These are phyloP conservation scores for Aspergillus pseudotamarii DNA, from an alignment of 2,329 filamentous ascomycete genomes.

Conservation along the genomic window DNA sequence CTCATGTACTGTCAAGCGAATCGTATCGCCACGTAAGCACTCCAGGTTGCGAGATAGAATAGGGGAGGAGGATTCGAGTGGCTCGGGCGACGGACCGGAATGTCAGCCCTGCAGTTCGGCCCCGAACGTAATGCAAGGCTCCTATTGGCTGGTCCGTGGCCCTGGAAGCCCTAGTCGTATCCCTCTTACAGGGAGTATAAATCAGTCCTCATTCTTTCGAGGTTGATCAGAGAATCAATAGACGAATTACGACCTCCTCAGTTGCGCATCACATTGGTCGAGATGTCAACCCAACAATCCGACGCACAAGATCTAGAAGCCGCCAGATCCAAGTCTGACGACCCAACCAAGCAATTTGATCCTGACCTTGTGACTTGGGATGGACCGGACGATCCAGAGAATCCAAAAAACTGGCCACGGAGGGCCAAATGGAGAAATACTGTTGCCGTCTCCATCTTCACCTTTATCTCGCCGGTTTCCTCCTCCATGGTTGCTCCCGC, in stretches of 20 bases:
- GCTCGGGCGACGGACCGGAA: background rate
- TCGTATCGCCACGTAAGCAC: too few species aligned
- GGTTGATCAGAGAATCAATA: too few species aligned
- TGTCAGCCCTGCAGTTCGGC: background rate
- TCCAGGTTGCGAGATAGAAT: too few species aligned
- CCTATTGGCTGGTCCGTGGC: background rate
- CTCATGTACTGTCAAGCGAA: too few species aligned
- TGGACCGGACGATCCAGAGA: background rate
- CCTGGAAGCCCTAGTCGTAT: too few species aligned
- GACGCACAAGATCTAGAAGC: background rate
- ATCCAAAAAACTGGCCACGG: slow-evolving; percentile 58
- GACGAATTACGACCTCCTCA: too few species aligned
- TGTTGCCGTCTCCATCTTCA: slow-evolving; percentile 58
- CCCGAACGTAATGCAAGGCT: background rate
- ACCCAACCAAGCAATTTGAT: background rate
- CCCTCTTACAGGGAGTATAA: background rate
- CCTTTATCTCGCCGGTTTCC: slow-evolving; percentile 64
- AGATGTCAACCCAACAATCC: background rate
- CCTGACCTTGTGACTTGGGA: background rate
- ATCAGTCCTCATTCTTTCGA: too few species aligned
- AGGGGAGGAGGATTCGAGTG: too few species aligned
- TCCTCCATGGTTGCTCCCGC: slow-evolving; percentile 61
- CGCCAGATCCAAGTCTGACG: background rate
- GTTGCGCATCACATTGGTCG: too few species aligned
- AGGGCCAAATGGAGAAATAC: slow-evolving; percentile 60